Evolutionary conservation across 1,284 basidiomycete species (phyloP).

Genomic region (Microbotryum intermedium): DNA sequence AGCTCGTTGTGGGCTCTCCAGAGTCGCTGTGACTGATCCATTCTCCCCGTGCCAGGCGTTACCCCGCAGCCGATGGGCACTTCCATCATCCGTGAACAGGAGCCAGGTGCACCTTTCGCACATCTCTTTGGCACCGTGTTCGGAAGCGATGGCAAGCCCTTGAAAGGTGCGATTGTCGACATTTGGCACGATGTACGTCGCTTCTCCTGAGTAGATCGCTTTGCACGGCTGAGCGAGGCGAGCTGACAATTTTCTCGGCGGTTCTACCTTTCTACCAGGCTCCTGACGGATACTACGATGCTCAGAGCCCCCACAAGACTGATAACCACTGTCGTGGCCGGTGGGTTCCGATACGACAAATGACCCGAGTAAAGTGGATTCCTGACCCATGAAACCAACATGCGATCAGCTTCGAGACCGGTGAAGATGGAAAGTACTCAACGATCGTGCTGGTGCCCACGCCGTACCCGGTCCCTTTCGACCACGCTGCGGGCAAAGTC

Average conservation of each 20-base stretch:
- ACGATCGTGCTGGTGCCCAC: conserved; percentile 38
- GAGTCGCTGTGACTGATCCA: too few species aligned
- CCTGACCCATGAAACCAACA: too few species aligned
- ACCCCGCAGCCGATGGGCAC: conserved; percentile 36
- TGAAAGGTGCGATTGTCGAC: conserved; percentile 38
- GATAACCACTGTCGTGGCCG: conserved; percentile 34
- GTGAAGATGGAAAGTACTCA: conserved; percentile 36
- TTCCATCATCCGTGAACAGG: conserved; percentile 34
- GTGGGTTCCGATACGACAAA: not conserved
- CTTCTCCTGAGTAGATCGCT: too few species aligned
- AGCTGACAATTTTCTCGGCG: not conserved
- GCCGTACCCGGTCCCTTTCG: conserved; percentile 42
- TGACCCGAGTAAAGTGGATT: too few species aligned
- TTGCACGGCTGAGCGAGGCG: not conserved
- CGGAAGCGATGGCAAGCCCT: conserved; percentile 37
- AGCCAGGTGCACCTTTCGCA: conserved; percentile 35
- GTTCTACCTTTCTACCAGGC: conserved; percentile 11
- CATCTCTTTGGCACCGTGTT: conserved; percentile 36
- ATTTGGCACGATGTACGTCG: conserved; percentile 38
- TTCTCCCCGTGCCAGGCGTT: conserved; percentile 26
- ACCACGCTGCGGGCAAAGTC: conserved; percentile 38
- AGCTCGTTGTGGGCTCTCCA: too few species aligned
- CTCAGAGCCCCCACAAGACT: conserved; percentile 39
- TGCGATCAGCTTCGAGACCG: conserved; percentile 35
- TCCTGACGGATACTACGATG: conserved; percentile 42